phyloP scores from a whole-genome alignment of 495 filamentous ascomycete genomes.

The Penicillium roqueforti region DNA sequence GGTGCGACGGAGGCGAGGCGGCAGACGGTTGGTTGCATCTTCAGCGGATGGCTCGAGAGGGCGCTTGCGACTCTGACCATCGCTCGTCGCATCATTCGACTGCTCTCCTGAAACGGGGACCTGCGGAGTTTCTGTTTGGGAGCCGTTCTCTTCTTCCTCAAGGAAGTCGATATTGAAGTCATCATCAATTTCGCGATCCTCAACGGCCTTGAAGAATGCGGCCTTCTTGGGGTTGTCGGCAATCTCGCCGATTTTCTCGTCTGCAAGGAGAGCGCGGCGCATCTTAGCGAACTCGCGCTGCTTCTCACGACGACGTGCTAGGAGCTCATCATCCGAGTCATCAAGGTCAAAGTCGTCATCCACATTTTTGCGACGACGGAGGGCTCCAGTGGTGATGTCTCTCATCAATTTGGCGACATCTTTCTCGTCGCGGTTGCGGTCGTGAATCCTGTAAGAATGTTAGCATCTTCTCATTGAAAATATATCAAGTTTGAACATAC shows the following conservation, averaged over 20 bases:
- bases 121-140: conserved; percentile 45
- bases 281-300: conserved; percentile 86
- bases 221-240: conserved; percentile 85
- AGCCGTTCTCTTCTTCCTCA: conserved; percentile 47
- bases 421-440: conserved; percentile 58
- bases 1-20: conserved; percentile 63
- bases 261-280: conserved; percentile 82
- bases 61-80: conserved; percentile 52
- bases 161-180: conserved; percentile 74
- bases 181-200: conserved; percentile 76
- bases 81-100: conserved; percentile 20
- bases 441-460: conserved; percentile 31
- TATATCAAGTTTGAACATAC: conserved; percentile 50
- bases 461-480: conserved; percentile 5
- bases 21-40: conserved; percentile 51
- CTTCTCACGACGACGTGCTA: conserved; percentile 74
- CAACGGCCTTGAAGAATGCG: conserved; percentile 85
- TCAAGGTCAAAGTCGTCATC: conserved; percentile 75
- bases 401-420: conserved; percentile 84
- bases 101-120: conserved; percentile 29
- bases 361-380: conserved; percentile 72
- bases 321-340: conserved; percentile 80
- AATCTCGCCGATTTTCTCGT: conserved; percentile 85
- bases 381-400: conserved; percentile 81
- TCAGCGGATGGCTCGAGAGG: conserved; percentile 43